These are phyloP conservation scores for Pseudonitzschia multiseries DNA, from an alignment of 108 stramenopile genomes.

Conservation along the genomic window DNA sequence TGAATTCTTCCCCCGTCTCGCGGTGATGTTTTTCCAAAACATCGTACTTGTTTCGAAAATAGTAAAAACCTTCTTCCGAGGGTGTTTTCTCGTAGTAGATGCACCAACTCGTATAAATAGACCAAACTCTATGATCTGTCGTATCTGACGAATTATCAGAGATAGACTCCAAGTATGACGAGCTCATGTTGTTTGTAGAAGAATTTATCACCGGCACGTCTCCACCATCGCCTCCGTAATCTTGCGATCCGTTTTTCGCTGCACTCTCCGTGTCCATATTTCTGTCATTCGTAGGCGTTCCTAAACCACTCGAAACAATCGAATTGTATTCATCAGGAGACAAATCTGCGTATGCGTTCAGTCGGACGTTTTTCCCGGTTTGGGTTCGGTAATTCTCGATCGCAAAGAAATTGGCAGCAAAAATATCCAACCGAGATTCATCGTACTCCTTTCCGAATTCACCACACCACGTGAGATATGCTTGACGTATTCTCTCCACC, in stretches of 20 bases:
- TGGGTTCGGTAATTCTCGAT: conserved; percentile 16
- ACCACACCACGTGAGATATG: conserved; percentile 25
- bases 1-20: conserved; percentile 27
- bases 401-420: conserved; percentile 20
- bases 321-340: conserved; percentile 23
- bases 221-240: neutral
- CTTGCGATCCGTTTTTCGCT: neutral
- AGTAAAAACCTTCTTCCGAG: conserved; percentile 15
- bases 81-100: conserved; percentile 22
- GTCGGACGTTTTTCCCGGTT: conserved; percentile 18
- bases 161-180: conserved; percentile 4
- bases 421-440: conserved; percentile 21
- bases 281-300: too few species aligned
- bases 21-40: conserved; percentile 15
- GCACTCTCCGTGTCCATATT: too few species aligned
- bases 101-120: conserved; percentile 29
- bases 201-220: neutral
- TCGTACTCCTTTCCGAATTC: conserved; percentile 11
- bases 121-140: conserved; percentile 21
- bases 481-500: conserved; percentile 5
- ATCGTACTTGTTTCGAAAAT: conserved; percentile 13
- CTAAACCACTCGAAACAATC: neutral
- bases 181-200: neutral
- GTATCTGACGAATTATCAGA: neutral
- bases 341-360: conserved; percentile 29